Evolutionary conservation across 306 rosid species (phyloP), one percentile per base, ranked within the genome.

Genomic region (Prunus kanzakura): DNA sequence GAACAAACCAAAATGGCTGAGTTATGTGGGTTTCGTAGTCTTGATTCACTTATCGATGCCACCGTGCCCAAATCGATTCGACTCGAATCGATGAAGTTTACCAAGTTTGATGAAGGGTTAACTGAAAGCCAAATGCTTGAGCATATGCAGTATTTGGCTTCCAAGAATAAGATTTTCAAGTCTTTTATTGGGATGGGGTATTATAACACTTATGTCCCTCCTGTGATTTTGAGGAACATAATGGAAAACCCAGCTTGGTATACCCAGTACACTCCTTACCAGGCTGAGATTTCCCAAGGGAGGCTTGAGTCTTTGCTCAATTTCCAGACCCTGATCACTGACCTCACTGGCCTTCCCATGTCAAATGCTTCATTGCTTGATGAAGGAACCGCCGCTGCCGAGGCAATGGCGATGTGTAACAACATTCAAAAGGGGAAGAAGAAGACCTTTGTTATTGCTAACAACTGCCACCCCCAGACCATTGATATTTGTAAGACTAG

Each of bases 231-330:
- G 90, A 93, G 99, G 88, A 96, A 96, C 78, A 88, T 96, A 2
- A 83, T 96, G 98, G 99, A 96, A 63, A 96, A 96, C 50, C 99
- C 99, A 56, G 99, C 93, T 65, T 96, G 99, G 99, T 96, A 96
- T 73, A 96, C 99, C 2, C 99, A 96, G 67, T 96, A 96, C 81
- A 96, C 99, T 0, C 99, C 99, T 18, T 96, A 96, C 83, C 99
- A 96, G 58, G 99, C 99, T 60, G 99, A 96, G 94, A 96, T 96
- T 64, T 87, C 99, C 11, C 99, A 96, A 55, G 99, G 99, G 3
- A 78, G 99, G 58, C 97, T 96, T 49, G 99, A 96, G 69, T 92
- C 98, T 9, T 71, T 96, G 86, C 88, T 96, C 66, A 96, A 96
- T 74, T 96, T 61, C 80, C 99, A 96, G 60, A 96, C 99, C 18